These are phyloP conservation scores for Xylaria acuta DNA, from an alignment of 495 filamentous ascomycete genomes.

Conservation along the genomic window DNA sequence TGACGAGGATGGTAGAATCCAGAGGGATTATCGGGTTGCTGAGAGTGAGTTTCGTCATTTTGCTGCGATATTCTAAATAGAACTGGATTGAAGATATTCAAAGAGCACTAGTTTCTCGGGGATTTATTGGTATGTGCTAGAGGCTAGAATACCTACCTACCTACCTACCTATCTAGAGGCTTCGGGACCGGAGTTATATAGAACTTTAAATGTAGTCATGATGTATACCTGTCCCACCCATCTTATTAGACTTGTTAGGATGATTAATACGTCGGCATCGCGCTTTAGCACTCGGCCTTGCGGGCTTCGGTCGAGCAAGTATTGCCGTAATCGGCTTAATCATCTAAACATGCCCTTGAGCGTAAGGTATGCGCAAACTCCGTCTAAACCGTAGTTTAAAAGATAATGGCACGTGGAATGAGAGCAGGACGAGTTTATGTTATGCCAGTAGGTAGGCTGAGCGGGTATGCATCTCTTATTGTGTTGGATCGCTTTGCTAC, in stretches of 20 bases:
- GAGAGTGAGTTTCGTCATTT: constrained; percentile 20
- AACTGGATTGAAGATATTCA: not conserved
- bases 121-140: not conserved
- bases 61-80: not conserved
- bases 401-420: not conserved
- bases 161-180: not conserved
- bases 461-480: not conserved
- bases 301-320: not conserved
- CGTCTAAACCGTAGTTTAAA: not conserved
- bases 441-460: not conserved
- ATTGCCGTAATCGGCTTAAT: not conserved
- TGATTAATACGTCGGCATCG: constrained; percentile 8
- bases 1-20: constrained; percentile 53
- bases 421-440: not conserved
- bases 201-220: not conserved
- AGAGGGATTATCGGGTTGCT: constrained; percentile 30
- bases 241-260: not conserved
- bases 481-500: not conserved
- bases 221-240: not conserved
- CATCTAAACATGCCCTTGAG: not conserved
- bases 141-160: not conserved
- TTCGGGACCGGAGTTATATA: not conserved
- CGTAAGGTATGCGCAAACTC: not conserved
- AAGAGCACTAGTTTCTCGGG: not conserved
- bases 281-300: not conserved